These are phyloP conservation scores for Choiromyces venosus DNA, from an alignment of 495 filamentous ascomycete genomes.

Conservation along the genomic window DNA sequence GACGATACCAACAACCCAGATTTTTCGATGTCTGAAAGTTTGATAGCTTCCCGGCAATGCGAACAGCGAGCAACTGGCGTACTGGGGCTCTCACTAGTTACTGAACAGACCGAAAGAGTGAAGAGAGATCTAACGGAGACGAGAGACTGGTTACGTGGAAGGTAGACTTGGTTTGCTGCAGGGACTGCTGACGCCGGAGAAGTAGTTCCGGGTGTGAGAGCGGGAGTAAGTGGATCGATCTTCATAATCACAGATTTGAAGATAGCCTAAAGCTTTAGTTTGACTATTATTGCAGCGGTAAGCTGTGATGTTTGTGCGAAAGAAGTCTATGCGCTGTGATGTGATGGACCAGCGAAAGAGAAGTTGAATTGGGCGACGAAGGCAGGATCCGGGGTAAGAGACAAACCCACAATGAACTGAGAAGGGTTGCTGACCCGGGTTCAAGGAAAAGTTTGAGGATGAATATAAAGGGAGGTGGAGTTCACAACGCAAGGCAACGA, in stretches of 20 bases:
- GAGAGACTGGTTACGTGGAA: conserved; percentile 10
- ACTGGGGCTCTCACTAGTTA: conserved; percentile 14
- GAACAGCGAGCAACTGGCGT: conserved; percentile 4
- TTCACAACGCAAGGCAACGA: background rate
- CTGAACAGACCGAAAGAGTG: conserved; percentile 27
- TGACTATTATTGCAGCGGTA: background rate
- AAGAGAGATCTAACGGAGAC: conserved; percentile 25
- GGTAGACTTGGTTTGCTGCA: background rate
- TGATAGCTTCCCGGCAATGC: conserved; percentile 19
- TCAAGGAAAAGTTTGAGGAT: conserved; percentile 1
- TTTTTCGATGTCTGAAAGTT: background rate
- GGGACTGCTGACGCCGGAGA: conserved; percentile 15
- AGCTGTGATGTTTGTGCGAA: background rate
- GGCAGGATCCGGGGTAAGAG: conserved; percentile 6
- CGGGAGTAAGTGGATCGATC: conserved; percentile 23
- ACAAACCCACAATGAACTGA: background rate
- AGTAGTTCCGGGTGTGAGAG: conserved; percentile 19
- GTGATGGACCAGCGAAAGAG: background rate
- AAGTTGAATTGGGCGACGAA: background rate
- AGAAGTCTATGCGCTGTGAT: background rate
- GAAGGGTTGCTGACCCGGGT: conserved; percentile 3
- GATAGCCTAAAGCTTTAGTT: background rate
- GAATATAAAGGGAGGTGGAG: conserved; percentile 10
- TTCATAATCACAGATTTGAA: conserved; percentile 5
- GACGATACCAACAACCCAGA: background rate